A percentile compares a stretch with the other conserved stretches of the same genome.
Evolutionary conservation across 225 moss, liverwort and hornwort genomes (phyloP).

Genomic region (Bryum argenteum): DNA sequence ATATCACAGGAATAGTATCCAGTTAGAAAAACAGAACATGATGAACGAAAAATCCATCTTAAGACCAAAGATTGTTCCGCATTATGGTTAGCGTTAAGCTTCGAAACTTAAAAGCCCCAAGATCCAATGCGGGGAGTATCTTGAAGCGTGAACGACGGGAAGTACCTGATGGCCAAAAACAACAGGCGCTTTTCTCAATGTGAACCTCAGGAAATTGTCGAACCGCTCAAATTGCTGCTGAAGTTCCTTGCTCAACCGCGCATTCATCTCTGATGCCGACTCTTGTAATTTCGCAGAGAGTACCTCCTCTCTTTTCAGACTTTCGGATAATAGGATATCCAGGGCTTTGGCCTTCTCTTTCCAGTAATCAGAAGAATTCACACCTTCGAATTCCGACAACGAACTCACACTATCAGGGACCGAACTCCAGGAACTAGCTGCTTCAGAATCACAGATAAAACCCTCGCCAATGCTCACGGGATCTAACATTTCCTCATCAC

Average conservation of each 20-base stretch:
- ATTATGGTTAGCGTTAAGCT: neutral
- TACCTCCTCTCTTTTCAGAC: constrained; percentile 58
- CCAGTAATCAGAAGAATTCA: constrained; percentile 63
- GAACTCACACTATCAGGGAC: constrained; percentile 46
- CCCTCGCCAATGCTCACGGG: constrained; percentile 36
- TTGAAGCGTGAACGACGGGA: neutral
- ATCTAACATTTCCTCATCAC: constrained; percentile 42
- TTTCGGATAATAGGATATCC: constrained; percentile 53
- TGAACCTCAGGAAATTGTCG: constrained; percentile 72
- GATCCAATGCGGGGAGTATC: neutral
- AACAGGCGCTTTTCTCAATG: constrained; percentile 64
- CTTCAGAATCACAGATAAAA: constrained; percentile 34
- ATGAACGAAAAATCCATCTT: neutral
- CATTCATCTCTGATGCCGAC: constrained; percentile 23
- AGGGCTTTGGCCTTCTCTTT: constrained; percentile 52
- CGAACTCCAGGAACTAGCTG: constrained; percentile 55
- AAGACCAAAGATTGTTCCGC: neutral
- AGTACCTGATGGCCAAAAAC: constrained; percentile 76
- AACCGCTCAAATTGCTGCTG: constrained; percentile 53
- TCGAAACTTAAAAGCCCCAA: neutral
- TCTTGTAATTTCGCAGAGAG: constrained; percentile 45
- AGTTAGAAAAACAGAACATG: constrained; percentile 12
- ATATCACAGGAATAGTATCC: constrained; percentile 12
- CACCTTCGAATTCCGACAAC: constrained; percentile 47
- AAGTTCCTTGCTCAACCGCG: constrained; percentile 44